phyloP scores from a whole-genome alignment of 108 stramenopile species.

The Fragilariopsis cylindrus region DNA sequence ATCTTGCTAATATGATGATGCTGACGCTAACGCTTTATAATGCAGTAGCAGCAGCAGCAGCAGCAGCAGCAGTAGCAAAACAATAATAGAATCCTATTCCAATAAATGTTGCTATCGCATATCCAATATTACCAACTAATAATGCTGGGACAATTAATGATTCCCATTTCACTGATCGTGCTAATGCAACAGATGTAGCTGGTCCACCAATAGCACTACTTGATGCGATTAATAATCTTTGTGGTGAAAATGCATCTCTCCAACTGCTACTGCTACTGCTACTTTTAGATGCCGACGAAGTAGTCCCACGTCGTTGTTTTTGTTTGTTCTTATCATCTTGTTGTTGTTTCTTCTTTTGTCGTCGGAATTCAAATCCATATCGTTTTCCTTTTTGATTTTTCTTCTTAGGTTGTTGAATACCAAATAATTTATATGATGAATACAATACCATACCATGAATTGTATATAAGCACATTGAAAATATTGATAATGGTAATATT shows the following conservation, averaged over 20 bases:
- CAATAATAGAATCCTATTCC: slow-evolving; percentile 32
- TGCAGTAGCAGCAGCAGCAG: too few species aligned
- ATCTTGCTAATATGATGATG: too few species aligned
- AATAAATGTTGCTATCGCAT: slow-evolving; percentile 68
- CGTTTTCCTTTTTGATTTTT: too few species aligned
- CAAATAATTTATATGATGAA: slow-evolving; percentile 30
- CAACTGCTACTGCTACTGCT: not conserved
- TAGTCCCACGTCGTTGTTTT: not conserved
- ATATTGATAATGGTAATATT: slow-evolving; percentile 57
- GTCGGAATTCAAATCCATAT: too few species aligned
- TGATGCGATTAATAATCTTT: slow-evolving; percentile 71
- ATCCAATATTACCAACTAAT: slow-evolving; percentile 81
- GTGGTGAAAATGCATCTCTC: slow-evolving; percentile 41
- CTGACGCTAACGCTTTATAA: too few species aligned
- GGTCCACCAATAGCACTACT: slow-evolving; percentile 86
- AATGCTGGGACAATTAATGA: slow-evolving; percentile 66
- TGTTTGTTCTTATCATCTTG: not conserved
- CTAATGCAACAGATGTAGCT: slow-evolving; percentile 80
- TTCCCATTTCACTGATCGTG: slow-evolving; percentile 62
- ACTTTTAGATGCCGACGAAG: not conserved
- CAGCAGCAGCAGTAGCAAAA: not conserved
- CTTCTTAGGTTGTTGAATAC: too few species aligned
- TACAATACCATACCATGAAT: slow-evolving; percentile 61
- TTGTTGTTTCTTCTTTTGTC: not conserved
- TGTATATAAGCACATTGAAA: slow-evolving; percentile 58